phyloP scores from a whole-genome alignment of 2,329 filamentous ascomycete species.

The Nothophoma quercina region DNA sequence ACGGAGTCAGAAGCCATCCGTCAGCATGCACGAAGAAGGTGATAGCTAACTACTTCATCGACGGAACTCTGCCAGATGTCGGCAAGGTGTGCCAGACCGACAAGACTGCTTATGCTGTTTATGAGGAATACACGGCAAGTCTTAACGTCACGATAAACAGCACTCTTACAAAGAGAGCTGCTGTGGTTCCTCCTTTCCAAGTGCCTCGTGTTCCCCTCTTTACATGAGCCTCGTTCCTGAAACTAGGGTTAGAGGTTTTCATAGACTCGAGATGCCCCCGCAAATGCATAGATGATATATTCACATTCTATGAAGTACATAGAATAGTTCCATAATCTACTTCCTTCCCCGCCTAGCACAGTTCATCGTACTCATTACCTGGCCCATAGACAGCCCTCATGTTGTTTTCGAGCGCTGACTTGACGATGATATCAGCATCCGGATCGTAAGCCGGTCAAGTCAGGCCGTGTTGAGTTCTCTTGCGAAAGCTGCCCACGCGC shows the following conservation, averaged over 20 bases:
- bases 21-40: conserved; percentile 18
- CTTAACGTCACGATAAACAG: neutral
- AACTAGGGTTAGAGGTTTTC: neutral
- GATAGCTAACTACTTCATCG: conserved; percentile 21
- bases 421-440: conserved; percentile 22
- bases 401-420: conserved; percentile 29
- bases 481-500: conserved; percentile 41
- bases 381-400: conserved; percentile 43
- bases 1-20: conserved; percentile 12
- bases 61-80: conserved; percentile 22
- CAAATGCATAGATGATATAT: too few relatives aligned
- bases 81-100: conserved; percentile 22
- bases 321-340: too few relatives aligned
- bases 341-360: too few relatives aligned
- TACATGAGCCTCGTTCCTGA: too few relatives aligned
- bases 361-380: conserved; percentile 30
- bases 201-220: neutral
- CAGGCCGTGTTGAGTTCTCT: conserved; percentile 36
- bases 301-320: too few relatives aligned
- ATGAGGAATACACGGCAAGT: conserved; percentile 1
- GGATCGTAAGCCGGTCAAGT: conserved; percentile 28
- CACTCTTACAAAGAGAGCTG: conserved; percentile 1
- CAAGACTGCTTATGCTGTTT: conserved; percentile 15
- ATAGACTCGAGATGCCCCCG: too few relatives aligned
- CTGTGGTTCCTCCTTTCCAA: neutral